phyloP scores from a whole-genome alignment of 768 basidiomycete species.

The Russula sp. region DNA sequence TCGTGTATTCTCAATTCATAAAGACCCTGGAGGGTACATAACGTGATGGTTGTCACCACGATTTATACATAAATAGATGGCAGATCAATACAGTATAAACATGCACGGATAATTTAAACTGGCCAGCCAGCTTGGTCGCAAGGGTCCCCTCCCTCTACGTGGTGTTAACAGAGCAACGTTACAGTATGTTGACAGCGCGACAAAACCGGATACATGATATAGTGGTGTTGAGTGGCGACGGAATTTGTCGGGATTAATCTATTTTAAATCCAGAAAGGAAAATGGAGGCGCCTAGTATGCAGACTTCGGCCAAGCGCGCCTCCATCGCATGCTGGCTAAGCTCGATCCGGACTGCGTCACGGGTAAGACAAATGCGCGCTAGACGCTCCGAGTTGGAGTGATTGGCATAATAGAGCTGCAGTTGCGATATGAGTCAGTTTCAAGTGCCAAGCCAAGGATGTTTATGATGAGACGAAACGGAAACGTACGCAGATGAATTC shows the following conservation, averaged over 20 bases:
- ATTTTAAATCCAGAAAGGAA: conserved; percentile 29
- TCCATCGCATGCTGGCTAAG: conserved; percentile 28
- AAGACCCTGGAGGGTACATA: conserved; percentile 26
- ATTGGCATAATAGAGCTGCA: conserved; percentile 23
- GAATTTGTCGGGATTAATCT: conserved; percentile 6
- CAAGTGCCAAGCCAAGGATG: neutral
- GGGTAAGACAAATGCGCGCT: conserved; percentile 19
- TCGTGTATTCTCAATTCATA: conserved; percentile 25
- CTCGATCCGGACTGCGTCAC: conserved; percentile 26
- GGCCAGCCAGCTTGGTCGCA: neutral
- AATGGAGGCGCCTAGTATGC: conserved; percentile 29
- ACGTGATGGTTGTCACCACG: neutral
- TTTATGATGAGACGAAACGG: neutral
- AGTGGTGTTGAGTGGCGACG: neutral
- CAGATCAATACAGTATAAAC: neutral
- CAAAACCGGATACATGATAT: neutral
- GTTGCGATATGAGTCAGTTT: neutral
- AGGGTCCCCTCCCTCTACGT: neutral
- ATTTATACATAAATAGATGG: conserved; percentile 3
- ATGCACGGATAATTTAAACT: neutral
- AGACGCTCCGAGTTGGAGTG: conserved; percentile 11
- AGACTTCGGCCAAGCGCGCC: conserved; percentile 26
- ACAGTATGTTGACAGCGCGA: neutral
- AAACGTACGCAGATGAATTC: conserved; percentile 27
- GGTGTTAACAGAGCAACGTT: neutral